Evolutionary conservation across 129 eudicot genomes (phyloP), one percentile per base, ranked within the genome.

Genomic region (sunflower (Helianthus annuus)): DNA sequence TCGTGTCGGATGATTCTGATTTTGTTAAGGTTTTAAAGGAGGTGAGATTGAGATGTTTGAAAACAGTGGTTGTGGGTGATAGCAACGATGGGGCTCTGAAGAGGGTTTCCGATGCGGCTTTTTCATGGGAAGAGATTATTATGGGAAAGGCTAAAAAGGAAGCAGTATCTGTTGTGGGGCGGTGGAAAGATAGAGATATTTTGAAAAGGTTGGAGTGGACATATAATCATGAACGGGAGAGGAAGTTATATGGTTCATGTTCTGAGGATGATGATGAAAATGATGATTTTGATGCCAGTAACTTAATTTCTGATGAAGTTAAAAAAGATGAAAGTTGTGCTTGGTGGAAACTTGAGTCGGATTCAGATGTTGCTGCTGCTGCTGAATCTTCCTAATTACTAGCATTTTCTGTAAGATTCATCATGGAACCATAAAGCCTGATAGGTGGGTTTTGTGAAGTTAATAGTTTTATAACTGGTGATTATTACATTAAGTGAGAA

Each of bases 31-130:
- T 94, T 54, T 55, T 94, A 46, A 73, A 84, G 64, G 98, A 90
- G 76, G 97, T 93, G 6, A 90, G 70, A 60, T 61, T 82, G 86
- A 82, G 97, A 78, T 86, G 98, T 71, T 76, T 90, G 80, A 90
- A 81, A 77, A 94, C 96, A 3, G 92, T 88, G 69, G 93, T 87
- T 53, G 96, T 94, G 10, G 97, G 97, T 12, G 93, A 94, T 82
- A 52, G 11, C 44, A 70, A 79, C 64, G 88, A 83, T 16, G 96
- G 96, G 68, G 80, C 71, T 16, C 87, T 87, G 6, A 94, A 88
- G 65, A 79, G 93, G 81, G 79, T 64, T 71, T 83, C 97, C 0
- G 97, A 90, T 86, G 86, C 88, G 48, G 60, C 91, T 5, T 90
- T 75, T 66, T 94, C 98, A 4, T 94, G 97, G 98, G 73, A 90